Conservation (phyloP, 805 yeast species). For the Ogataea glucozyma region DNA sequence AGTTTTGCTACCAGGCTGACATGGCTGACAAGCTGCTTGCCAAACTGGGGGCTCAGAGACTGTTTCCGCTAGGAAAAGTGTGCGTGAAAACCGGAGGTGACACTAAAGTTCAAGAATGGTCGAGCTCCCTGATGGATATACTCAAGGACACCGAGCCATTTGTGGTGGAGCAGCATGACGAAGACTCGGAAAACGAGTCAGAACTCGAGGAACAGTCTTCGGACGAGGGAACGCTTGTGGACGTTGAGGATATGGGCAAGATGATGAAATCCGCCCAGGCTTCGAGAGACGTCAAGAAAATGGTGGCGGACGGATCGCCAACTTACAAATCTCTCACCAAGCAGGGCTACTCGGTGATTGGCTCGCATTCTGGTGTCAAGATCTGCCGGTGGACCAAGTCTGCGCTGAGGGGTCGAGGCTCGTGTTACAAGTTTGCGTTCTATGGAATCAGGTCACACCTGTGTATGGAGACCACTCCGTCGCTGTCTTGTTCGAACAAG, state of each 20-base stretch:
- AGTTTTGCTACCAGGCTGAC: constrained; percentile 84
- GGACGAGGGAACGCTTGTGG: constrained; percentile 56
- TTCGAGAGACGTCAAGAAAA: constrained; percentile 55
- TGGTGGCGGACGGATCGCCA: constrained; percentile 90
- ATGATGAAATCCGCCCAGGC: constrained; percentile 38
- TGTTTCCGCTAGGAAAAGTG: constrained; percentile 80
- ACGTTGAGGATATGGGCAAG: constrained; percentile 86
- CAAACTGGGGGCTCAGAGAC: constrained; percentile 81
- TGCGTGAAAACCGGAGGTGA: constrained; percentile 76
- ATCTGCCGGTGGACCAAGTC: constrained; percentile 96
- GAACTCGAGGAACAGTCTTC: constrained; percentile 22
- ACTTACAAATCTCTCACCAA: constrained; percentile 85
- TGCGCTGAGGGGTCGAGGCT: constrained; percentile 90
- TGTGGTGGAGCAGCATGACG: constrained; percentile 43
- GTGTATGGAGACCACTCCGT: constrained; percentile 96
- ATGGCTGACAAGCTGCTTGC: constrained; percentile 73
- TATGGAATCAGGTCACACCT: constrained; percentile 88
- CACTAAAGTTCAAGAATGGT: constrained; percentile 65
- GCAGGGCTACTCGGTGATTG: constrained; percentile 91
- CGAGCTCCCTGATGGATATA: constrained; percentile 55
- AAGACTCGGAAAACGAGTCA: constrained; percentile 17
- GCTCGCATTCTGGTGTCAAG: constrained; percentile 93
- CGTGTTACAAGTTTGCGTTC: constrained; percentile 89
- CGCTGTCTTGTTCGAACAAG: constrained; percentile 89
- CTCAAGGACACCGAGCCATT: constrained; percentile 69